A percentile compares a stretch with the other conserved stretches of the same genome.
Evolutionary conservation across 2,329 filamentous ascomycete genomes (phyloP).

Genomic region (Septoria petroselini): DNA sequence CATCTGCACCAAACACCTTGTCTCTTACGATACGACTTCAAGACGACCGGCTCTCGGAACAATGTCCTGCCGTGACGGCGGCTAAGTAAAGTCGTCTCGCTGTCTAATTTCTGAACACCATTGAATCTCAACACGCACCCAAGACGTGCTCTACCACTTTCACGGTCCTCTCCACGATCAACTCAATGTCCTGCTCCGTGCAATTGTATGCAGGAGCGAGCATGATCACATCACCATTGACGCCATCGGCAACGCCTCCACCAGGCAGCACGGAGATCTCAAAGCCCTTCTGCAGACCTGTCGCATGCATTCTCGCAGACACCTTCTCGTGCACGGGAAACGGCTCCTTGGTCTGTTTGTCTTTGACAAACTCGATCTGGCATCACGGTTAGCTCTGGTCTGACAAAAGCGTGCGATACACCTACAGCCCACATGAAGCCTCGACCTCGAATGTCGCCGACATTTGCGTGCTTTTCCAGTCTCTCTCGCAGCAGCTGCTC

Average conservation of each 20-base stretch:
- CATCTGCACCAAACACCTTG: too few relatives aligned
- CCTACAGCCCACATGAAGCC: slow-evolving; percentile 52
- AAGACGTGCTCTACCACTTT: slow-evolving; percentile 52
- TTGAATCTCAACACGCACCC: too few relatives aligned
- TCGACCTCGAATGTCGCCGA: slow-evolving; percentile 58
- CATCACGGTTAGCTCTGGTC: slow-evolving; percentile 17
- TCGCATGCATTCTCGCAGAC: slow-evolving; percentile 45
- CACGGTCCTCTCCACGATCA: slow-evolving; percentile 51
- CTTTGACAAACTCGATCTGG: slow-evolving; percentile 56
- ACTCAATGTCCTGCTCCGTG: slow-evolving; percentile 53
- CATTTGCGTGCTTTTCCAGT: slow-evolving; percentile 47
- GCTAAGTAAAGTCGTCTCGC: too few relatives aligned
- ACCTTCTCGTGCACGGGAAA: slow-evolving; percentile 48
- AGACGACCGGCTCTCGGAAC: too few relatives aligned
- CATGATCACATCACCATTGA: slow-evolving; percentile 58
- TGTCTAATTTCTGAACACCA: too few relatives aligned
- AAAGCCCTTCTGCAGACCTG: slow-evolving; percentile 40
- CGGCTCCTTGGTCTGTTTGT: slow-evolving; percentile 51
- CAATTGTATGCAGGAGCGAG: slow-evolving; percentile 65
- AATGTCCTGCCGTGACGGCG: too few relatives aligned
- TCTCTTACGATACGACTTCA: too few relatives aligned
- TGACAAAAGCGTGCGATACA: not conserved
- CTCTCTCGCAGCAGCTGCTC: slow-evolving; percentile 42
- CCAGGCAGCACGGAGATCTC: slow-evolving; percentile 61
- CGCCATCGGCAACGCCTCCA: slow-evolving; percentile 55